A percentile compares a stretch with the other conserved stretches of the same genome.
Evolutionary conservation across 352 stramenopile genomes (phyloP).

Genomic region (Pythium myriotylum): DNA sequence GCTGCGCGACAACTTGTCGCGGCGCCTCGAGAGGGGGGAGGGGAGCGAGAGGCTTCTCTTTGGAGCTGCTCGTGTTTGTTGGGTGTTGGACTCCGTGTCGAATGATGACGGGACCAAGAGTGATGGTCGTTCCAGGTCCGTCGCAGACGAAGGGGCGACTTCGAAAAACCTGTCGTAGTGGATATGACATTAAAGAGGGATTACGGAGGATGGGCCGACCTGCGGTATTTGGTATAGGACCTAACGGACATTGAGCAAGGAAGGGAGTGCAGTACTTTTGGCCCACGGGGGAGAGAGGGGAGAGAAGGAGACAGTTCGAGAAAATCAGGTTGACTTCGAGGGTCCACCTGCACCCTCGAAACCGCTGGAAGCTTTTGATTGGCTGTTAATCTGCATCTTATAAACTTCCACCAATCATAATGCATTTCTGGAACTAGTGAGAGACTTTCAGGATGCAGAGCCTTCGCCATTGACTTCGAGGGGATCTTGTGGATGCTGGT

Average conservation of each 20-base stretch:
- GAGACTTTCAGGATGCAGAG: not conserved
- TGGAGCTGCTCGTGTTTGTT: conserved; percentile 2
- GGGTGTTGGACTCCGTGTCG: conserved; percentile 22
- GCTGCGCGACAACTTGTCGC: conserved; percentile 1
- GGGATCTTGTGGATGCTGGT: conserved; percentile 17
- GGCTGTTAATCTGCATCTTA: not conserved
- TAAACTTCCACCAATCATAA: conserved; percentile 1
- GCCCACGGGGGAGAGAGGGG: conserved; percentile 3
- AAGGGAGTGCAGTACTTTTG: not conserved
- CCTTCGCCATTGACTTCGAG: not conserved
- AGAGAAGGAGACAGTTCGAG: conserved; percentile 7
- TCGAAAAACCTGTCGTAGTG: not conserved
- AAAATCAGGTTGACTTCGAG: conserved; percentile 26
- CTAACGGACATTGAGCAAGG: not conserved
- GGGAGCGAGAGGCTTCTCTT: not conserved
- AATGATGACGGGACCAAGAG: conserved; percentile 18
- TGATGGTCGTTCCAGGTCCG: conserved; percentile 25
- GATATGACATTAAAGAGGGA: not conserved
- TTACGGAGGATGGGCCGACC: not conserved
- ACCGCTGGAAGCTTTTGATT: conserved; percentile 2
- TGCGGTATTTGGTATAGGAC: not conserved
- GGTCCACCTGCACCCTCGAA: not conserved
- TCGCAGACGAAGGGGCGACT: conserved; percentile 26
- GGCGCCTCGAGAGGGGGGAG: not conserved
- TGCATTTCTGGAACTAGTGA: not conserved